Evolutionary conservation across 1,284 basidiomycete species (phyloP), one percentile per base, ranked within the genome.

Genomic region (Sporisorium graminicola): DNA sequence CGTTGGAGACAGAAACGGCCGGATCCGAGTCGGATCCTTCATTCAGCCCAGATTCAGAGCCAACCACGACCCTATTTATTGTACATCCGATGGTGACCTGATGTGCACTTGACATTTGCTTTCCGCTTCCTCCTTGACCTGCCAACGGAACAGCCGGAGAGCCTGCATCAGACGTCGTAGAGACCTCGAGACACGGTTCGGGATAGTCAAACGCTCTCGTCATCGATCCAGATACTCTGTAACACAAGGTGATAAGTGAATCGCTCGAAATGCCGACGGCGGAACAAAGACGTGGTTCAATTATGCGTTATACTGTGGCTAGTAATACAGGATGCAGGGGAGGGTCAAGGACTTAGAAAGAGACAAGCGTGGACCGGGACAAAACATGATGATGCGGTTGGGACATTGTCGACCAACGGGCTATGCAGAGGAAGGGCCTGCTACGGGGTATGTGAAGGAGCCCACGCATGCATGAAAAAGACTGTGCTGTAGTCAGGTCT

Each of bases 11-110:
- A 40, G 27, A 14, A 12, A 29, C 2, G 52, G 40, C 58, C 67
- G 67, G 67, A 64, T 64, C 67, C 67, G 67, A 70, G 42, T 16
- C 26, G 22, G 22, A 7, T 16, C 31, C 35, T 16, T 44, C 26
- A 16, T 35, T 35, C 10, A 9, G 35, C 35, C 35, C 3, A 13
- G 14, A 6, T 31, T 10, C 5, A 35, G 10, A 6, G 10, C 35
- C 10, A 35, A n/a, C n/a, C n/a, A n/a, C n/a, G n/a, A n/a, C n/a
- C n/a, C n/a, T n/a, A n/a, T 13, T 8, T 35, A 9, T 13, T 35
- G 35, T 35, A 35, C 35, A 14, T 35, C 3, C 35, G 35, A 10
- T n/a, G n/a, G n/a, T n/a, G n/a, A n/a, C n/a, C n/a, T n/a, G n/a
- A n/a, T n/a, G 35, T 37, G 35, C 35, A 37, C 35, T 37, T 37